Base-by-base conservation (phyloP, 495 filamentous ascomycete genomes). In the Aspergillus nidulans region DNA sequence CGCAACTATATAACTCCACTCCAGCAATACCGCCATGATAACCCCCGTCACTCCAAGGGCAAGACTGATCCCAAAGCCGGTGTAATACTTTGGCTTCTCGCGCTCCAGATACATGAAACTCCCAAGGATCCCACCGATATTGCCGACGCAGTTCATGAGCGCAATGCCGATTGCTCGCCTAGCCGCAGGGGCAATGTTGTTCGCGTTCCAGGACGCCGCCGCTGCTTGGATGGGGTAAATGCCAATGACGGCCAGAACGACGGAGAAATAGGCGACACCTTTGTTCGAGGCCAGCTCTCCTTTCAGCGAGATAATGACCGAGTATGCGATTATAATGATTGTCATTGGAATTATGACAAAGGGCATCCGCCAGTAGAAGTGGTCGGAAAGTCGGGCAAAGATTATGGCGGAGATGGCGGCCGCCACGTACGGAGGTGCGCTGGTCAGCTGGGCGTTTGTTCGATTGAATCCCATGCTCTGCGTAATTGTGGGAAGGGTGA, bases 161-260 rank as follows among this genome's bases (percentile, higher is more conserved):
- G 69, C 71, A 16, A 67, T 65, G 1, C 64, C 69, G 18, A 72
- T 71, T 0, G 70, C 72, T 8, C 72, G 62, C 10, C 69, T 63
- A 10, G 57, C 52, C 7, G 69, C 58, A 12, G 68, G 69, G 0
- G 70, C 66, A 1, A 72, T 36, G 61, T 73, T 75, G 28, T 69
- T 71, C 49, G 63, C 50, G 3, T 54, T 70, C 72, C 72, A 75
- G 7, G 69, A 63, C 0, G 70, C 57, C 18, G 62, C 59, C 0
- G 64, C 60, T 1, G 71, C 60, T 12, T 66, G 63, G 10, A 65
- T 66, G 0, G 71, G 69, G 52, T 72, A 74, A 34, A 72, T 66
- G 1, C 72, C 72, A 23, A 69, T 63, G 30, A 61, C 62, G 18
- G 68, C 58, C 21, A 75, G 53, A 34, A 71, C 44, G 49, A 70